phyloP scores from a whole-genome alignment of 2,329 filamentous ascomycete species.

The Pleurostoma richardsiae region DNA sequence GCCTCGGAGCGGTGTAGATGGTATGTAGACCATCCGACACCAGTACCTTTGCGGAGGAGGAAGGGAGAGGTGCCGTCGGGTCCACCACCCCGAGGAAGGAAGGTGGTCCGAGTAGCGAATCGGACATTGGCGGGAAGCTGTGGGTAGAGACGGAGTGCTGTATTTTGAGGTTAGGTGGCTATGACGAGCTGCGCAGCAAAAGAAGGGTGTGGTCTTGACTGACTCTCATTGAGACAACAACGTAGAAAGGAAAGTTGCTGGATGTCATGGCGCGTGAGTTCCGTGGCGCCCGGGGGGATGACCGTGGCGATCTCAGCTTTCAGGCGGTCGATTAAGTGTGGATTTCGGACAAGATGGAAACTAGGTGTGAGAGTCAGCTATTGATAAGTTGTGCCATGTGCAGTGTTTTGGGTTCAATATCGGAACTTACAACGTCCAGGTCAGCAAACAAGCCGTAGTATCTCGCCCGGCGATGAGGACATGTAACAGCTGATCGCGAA shows the following conservation, averaged over 20 bases:
- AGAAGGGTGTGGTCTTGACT: background rate
- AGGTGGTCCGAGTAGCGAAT: conserved; percentile 10
- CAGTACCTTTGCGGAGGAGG: conserved; percentile 17
- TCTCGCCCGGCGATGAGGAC: conserved; percentile 14
- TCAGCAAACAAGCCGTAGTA: conserved; percentile 11
- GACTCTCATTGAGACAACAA: conserved; percentile 14
- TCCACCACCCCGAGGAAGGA: conserved; percentile 22
- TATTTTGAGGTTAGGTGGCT: conserved; percentile 11
- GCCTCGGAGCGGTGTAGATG: conserved; percentile 13
- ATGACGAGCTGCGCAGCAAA: background rate
- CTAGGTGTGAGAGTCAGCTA: background rate
- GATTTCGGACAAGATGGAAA: conserved; percentile 2
- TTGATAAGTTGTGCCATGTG: too few relatives aligned
- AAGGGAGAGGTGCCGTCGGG: conserved; percentile 18
- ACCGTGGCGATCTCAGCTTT: conserved; percentile 7
- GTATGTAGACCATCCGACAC: conserved; percentile 18
- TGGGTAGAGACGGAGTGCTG: conserved; percentile 36
- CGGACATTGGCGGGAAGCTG: conserved; percentile 25
- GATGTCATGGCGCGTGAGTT: conserved; percentile 12
- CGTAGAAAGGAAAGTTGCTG: conserved; percentile 10
- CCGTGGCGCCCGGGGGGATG: background rate
- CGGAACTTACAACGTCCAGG: conserved; percentile 12
- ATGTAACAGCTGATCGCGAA: conserved; percentile 14
- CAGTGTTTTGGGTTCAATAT: background rate
- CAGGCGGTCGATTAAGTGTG: background rate